Evolutionary conservation across 176 grass and related monocot genomes (phyloP).

Genomic region (Aegilops bicornis): DNA sequence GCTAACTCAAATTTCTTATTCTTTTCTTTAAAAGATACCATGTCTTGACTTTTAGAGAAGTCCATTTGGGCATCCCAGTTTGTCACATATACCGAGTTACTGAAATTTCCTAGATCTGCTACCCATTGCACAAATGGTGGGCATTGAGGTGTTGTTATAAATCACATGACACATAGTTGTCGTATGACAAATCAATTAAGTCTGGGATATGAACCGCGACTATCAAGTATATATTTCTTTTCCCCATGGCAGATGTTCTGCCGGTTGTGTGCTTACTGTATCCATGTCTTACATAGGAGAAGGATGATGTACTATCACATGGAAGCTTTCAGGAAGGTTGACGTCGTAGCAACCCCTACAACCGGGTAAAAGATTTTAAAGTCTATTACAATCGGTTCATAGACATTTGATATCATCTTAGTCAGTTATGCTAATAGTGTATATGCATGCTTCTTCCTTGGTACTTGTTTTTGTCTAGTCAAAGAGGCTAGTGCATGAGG

Average conservation of each 20-base stretch:
- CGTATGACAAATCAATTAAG: background rate
- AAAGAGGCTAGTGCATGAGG: background rate
- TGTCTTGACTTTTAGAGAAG: background rate
- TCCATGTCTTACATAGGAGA: slow-evolving; percentile 61
- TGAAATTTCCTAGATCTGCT: background rate
- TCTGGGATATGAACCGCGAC: background rate
- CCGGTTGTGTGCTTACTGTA: background rate
- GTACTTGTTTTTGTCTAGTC: background rate
- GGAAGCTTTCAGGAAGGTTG: slow-evolving; percentile 96
- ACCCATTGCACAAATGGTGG: background rate
- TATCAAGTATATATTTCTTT: slow-evolving; percentile 8
- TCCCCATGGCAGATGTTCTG: background rate
- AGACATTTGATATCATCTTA: background rate
- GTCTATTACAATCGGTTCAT: background rate
- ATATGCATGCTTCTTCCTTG: background rate
- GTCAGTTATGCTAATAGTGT: background rate
- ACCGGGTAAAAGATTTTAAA: slow-evolving; percentile 63
- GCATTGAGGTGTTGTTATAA: background rate
- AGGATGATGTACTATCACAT: slow-evolving; percentile 95
- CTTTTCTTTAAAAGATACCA: background rate
- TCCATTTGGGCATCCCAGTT: background rate
- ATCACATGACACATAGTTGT: background rate
- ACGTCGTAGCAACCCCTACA: slow-evolving; percentile 92
- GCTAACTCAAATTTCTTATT: no score
- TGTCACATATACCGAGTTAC: background rate